Conservation (phyloP, 2,329 filamentous ascomycete species). For the Beauveria brongniartii region DNA sequence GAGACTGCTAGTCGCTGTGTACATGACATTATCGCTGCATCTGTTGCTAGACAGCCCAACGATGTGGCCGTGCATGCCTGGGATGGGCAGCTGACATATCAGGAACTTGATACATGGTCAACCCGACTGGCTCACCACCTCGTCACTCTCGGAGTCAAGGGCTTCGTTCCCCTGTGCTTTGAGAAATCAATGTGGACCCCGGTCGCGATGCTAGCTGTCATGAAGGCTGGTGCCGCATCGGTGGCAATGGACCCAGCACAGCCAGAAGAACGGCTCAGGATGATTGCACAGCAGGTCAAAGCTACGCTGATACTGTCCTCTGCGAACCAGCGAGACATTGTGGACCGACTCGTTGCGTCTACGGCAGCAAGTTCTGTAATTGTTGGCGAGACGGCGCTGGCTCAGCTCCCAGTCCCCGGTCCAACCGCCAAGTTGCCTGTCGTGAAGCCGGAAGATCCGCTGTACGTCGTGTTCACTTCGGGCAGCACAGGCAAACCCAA, state of each 20-base stretch:
- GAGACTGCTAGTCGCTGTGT: background rate
- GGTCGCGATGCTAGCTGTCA: slow-evolving; percentile 2
- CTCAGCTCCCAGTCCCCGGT: background rate
- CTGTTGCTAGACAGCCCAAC: background rate
- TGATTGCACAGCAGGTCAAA: background rate
- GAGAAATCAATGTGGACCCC: slow-evolving; percentile 2
- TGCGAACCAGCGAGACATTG: background rate
- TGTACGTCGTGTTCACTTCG: slow-evolving; percentile 17
- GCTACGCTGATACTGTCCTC: background rate
- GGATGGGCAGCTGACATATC: slow-evolving; percentile 13
- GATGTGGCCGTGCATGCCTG: slow-evolving; percentile 1
- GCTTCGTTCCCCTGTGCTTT: background rate
- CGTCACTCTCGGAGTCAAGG: background rate
- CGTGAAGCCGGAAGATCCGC: background rate
- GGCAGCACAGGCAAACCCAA: slow-evolving; percentile 16
- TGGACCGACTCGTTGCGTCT: background rate
- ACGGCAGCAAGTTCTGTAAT: background rate
- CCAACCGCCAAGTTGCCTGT: background rate
- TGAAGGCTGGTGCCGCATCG: background rate
- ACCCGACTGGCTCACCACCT: slow-evolving; percentile 9
- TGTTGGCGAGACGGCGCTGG: background rate
- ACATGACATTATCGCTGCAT: background rate
- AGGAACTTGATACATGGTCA: slow-evolving; percentile 10
- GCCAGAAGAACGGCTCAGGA: background rate
- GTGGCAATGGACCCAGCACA: slow-evolving; percentile 3